A percentile compares a stretch with the other conserved stretches of the same genome.
phyloP scores from a whole-genome alignment of 768 basidiomycete genomes.

The Naganishia kalamii region DNA sequence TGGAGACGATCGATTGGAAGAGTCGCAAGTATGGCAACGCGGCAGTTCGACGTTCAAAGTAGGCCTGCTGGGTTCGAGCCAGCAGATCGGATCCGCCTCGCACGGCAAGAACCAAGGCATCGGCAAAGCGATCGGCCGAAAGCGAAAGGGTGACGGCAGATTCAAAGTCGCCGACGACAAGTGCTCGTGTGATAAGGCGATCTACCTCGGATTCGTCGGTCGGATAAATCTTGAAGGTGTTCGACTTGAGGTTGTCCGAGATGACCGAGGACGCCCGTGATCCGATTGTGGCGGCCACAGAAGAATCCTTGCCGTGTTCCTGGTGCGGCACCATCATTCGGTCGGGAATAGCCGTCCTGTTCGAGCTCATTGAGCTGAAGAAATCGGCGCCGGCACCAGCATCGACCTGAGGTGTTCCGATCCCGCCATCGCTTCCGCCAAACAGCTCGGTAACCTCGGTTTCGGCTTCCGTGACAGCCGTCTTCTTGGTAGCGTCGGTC shows the following conservation, averaged over 20 bases:
- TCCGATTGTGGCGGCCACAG: constrained; percentile 91
- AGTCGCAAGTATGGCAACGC: constrained; percentile 80
- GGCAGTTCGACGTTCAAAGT: constrained; percentile 76
- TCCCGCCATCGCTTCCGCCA: constrained; percentile 50
- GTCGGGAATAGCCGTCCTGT: constrained; percentile 50
- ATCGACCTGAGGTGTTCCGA: constrained; percentile 61
- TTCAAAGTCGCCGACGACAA: constrained; percentile 92
- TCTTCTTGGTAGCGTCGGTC: constrained; percentile 53
- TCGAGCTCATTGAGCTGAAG: constrained; percentile 69
- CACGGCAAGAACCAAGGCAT: constrained; percentile 87
- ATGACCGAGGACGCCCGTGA: constrained; percentile 76
- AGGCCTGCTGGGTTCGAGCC: constrained; percentile 79
- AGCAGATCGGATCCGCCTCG: constrained; percentile 83
- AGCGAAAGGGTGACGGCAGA: constrained; percentile 87
- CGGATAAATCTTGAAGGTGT: constrained; percentile 86
- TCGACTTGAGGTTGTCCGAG: constrained; percentile 62
- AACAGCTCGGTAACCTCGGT: constrained; percentile 69
- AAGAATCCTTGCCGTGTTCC: constrained; percentile 74
- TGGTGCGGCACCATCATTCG: constrained; percentile 66
- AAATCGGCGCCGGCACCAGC: constrained; percentile 65
- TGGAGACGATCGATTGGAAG: constrained; percentile 86
- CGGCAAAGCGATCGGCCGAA: constrained; percentile 80
- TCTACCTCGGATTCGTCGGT: constrained; percentile 79
- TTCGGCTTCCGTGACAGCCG: constrained; percentile 45
- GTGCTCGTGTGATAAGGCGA: constrained; percentile 77